Conservation (phyloP, 345 rosid species). For the Arabis hirsuta region DNA sequence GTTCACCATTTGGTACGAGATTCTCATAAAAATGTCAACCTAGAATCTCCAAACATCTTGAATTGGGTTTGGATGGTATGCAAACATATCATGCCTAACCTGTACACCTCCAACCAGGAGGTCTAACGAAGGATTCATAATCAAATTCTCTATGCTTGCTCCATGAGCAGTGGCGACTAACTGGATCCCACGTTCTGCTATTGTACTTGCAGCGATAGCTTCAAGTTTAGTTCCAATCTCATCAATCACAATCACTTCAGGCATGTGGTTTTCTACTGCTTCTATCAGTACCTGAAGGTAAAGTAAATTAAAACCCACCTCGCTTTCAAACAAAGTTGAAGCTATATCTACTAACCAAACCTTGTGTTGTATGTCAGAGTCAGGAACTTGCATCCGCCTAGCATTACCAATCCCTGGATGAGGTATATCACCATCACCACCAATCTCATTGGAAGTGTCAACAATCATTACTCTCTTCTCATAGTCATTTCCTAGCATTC, state of each 20-base stretch:
- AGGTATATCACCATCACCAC: constrained; percentile 98
- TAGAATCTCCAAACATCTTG: constrained; percentile 13
- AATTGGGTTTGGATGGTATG: background rate
- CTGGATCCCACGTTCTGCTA: constrained; percentile 96
- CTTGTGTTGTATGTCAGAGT: constrained; percentile 87
- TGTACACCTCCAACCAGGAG: constrained; percentile 94
- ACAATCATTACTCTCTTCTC: constrained; percentile 91
- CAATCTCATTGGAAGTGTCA: constrained; percentile 94
- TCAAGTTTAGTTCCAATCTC: constrained; percentile 96
- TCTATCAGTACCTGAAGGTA: constrained; percentile 75
- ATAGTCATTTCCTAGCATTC: constrained; percentile 90
- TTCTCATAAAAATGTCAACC: constrained; percentile 11
- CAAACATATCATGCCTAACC: constrained; percentile 48
- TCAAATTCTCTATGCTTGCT: constrained; percentile 77
- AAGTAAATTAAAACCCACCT: constrained; percentile 9
- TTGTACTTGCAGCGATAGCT: constrained; percentile 93
- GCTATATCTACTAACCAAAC: constrained; percentile 26
- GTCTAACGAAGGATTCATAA: constrained; percentile 88
- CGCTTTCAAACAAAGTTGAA: background rate
- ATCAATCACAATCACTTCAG: constrained; percentile 93
- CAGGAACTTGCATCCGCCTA: constrained; percentile 95
- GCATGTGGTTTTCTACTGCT: constrained; percentile 97
- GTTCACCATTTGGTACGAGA: constrained; percentile 19
- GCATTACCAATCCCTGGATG: constrained; percentile 94
- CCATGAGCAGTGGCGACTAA: constrained; percentile 97